phyloP scores from a whole-genome alignment of 805 yeast species.

The Cyberlindnera nakhonratchasimensis region DNA sequence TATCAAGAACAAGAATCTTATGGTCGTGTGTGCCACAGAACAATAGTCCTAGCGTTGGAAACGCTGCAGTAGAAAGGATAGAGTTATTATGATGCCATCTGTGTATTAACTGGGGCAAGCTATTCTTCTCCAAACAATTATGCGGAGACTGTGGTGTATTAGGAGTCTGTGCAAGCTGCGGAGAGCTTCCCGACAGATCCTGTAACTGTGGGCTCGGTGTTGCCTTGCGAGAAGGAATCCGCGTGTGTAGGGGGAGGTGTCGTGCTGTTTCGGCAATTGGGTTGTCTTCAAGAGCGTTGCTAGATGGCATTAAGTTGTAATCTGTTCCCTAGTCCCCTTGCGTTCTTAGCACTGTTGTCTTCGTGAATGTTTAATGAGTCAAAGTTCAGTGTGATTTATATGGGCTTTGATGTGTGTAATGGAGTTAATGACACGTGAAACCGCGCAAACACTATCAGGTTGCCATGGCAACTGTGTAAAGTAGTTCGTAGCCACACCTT shows the following conservation, averaged over 20 bases:
- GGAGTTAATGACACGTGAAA: neutral
- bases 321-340: neutral
- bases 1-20: slow-evolving; percentile 66
- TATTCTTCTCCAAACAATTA: neutral
- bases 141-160: neutral
- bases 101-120: slow-evolving; percentile 45
- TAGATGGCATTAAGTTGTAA: slow-evolving; percentile 15
- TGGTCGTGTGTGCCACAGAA: slow-evolving; percentile 94
- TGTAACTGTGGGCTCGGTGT: slow-evolving; percentile 19
- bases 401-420: neutral
- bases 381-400: too few relatives aligned
- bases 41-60: slow-evolving; percentile 52
- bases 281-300: slow-evolving; percentile 20
- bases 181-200: neutral
- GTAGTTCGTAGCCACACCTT: too few relatives aligned
- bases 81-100: slow-evolving; percentile 74
- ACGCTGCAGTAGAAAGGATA: slow-evolving; percentile 65
- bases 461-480: too few relatives aligned
- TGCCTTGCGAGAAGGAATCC: slow-evolving; percentile 19
- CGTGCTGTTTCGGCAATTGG: slow-evolving; percentile 19
- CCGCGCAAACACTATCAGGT: too few relatives aligned
- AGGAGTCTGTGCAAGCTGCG: neutral
- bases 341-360: too few relatives aligned
- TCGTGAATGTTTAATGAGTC: too few relatives aligned
- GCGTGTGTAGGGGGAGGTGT: slow-evolving; percentile 12